A percentile compares a stretch with the other conserved stretches of the same genome.
Conservation (phyloP, 2,329 filamentous ascomycete genomes). For the Verticillium zaregamsianum region DNA sequence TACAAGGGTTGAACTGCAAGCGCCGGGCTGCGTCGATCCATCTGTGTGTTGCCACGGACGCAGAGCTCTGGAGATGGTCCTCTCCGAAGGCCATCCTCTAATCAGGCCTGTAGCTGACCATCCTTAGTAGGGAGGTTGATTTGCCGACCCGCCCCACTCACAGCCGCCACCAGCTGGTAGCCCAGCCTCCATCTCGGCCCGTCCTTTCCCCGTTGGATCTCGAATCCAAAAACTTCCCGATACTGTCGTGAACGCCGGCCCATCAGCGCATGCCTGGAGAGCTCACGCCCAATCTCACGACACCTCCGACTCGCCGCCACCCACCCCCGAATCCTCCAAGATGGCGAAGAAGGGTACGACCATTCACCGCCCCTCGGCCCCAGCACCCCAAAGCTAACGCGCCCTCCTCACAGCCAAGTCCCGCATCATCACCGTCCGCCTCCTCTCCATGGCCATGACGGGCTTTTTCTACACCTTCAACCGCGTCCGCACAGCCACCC, state of each 20-base stretch:
- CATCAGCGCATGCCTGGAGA: constrained; percentile 6
- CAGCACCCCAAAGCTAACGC: not conserved
- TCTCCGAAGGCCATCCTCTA: too few species aligned
- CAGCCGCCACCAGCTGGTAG: not conserved
- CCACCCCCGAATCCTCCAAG: constrained; percentile 3
- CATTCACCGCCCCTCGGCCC: not conserved
- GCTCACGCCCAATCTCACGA: not conserved
- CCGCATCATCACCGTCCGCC: constrained; percentile 86
- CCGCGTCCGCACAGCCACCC: constrained; percentile 73
- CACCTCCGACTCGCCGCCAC: not conserved
- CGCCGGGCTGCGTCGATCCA: too few species aligned
- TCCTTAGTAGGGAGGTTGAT: too few species aligned
- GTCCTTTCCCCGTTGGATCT: not conserved
- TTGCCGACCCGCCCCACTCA: not conserved
- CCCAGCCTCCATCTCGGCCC: not conserved
- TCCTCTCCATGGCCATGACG: constrained; percentile 98
- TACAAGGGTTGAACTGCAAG: too few species aligned
- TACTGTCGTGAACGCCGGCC: not conserved
- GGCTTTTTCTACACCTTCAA: constrained; percentile 93
- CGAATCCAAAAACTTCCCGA: constrained; percentile 8
- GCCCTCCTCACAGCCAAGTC: constrained; percentile 65
- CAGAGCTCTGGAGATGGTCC: too few species aligned
- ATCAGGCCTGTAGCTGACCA: not conserved
- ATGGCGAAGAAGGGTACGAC: constrained; percentile 14
- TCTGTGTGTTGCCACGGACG: too few species aligned